Percentiles rank a stretch among this genome's conserved stretches.
Conservation (phyloP, 1,139 yeast genomes). For the Candida tetrigidarum region DNA sequence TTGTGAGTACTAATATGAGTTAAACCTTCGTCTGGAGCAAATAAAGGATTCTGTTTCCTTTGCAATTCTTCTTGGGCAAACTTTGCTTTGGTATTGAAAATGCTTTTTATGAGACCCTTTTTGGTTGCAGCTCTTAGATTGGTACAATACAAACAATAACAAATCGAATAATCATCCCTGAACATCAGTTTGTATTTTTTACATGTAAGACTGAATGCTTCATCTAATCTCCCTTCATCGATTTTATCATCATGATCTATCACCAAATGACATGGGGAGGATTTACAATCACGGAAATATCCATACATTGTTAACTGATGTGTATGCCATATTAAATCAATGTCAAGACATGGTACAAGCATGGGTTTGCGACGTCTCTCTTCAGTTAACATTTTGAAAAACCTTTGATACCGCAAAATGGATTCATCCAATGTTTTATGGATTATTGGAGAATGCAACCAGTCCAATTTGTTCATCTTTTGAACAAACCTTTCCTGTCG, state of each 20-base stretch:
- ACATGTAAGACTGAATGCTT: conserved; percentile 19
- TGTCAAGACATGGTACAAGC: conserved; percentile 41
- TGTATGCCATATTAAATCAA: conserved; percentile 45
- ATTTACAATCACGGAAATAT: conserved; percentile 26
- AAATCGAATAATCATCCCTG: conserved; percentile 18
- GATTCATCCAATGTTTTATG: conserved; percentile 19
- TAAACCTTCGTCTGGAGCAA: conserved; percentile 10
- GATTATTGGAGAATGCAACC: conserved; percentile 29
- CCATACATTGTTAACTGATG: conserved; percentile 32
- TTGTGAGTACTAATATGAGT: conserved; percentile 25
- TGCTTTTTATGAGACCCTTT: neutral
- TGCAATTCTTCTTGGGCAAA: neutral
- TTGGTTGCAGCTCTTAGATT: neutral
- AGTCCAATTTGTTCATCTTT: conserved; percentile 32
- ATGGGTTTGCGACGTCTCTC: conserved; percentile 6
- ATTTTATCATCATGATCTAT: conserved; percentile 21
- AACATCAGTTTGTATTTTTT: conserved; percentile 13
- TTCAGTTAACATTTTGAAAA: conserved; percentile 1
- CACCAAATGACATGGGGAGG: conserved; percentile 10
- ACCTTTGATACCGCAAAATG: neutral
- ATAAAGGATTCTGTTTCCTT: conserved; percentile 9
- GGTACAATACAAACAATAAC: conserved; percentile 21
- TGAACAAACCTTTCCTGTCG: conserved; percentile 34
- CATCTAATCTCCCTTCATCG: conserved; percentile 15
- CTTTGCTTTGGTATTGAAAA: neutral